Evolutionary conservation across 2,329 filamentous ascomycete species (phyloP).

Genomic region (Onygenales sp.): DNA sequence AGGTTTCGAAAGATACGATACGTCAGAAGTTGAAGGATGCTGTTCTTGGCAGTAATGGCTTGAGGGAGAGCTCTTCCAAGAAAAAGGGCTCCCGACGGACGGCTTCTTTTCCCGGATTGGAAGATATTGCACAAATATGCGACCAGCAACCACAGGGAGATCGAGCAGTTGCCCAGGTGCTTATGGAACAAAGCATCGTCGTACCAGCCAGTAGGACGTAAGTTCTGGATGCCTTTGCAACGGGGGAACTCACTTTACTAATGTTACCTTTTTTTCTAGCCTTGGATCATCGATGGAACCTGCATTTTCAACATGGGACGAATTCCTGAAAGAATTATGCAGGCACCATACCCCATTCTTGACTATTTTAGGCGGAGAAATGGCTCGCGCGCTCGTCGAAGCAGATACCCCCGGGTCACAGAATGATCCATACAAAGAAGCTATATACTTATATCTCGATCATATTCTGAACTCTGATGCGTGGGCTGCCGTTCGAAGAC

Average conservation of each 20-base stretch:
- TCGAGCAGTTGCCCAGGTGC: constrained; percentile 1
- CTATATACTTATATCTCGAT: constrained; percentile 39
- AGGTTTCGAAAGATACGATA: neutral
- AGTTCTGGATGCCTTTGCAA: neutral
- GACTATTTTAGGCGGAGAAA: constrained; percentile 26
- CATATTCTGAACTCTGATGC: constrained; percentile 35
- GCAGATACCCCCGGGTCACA: constrained; percentile 12
- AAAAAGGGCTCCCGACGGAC: neutral
- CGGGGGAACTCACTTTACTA: neutral
- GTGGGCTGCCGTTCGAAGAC: constrained; percentile 24
- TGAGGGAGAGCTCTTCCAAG: neutral
- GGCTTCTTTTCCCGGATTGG: neutral
- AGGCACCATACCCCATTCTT: constrained; percentile 26
- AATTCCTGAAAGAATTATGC: constrained; percentile 27
- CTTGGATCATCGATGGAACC: constrained; percentile 20
- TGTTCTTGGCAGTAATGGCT: neutral
- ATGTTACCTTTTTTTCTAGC: constrained; percentile 11
- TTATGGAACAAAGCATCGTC: constrained; percentile 5
- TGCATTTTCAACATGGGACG: constrained; percentile 26
- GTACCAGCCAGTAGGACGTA: constrained; percentile 7
- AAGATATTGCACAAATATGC: constrained; percentile 6
- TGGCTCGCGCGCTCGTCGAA: constrained; percentile 28
- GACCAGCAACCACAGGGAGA: neutral
- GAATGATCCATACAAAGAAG: constrained; percentile 30
- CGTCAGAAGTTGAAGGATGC: constrained; percentile 3